These are phyloP conservation scores for Melastoma malabathricum DNA, from an alignment of 345 rosid species.

Conservation along the genomic window DNA sequence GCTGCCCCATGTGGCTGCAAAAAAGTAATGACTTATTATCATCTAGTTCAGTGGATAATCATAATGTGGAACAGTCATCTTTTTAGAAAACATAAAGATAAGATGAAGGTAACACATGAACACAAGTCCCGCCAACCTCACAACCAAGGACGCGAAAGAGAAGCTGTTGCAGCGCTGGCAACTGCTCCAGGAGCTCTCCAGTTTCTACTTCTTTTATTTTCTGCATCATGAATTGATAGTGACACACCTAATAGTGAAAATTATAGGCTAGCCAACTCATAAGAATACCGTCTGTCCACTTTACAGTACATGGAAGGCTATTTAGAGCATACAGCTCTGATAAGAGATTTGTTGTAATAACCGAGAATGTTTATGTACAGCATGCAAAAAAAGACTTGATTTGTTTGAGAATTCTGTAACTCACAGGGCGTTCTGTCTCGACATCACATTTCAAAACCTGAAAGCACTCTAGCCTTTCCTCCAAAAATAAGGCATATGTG, in stretches of 20 bases:
- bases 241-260: background rate
- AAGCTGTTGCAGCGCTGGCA: slow-evolving; percentile 87
- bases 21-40: slow-evolving; percentile 11
- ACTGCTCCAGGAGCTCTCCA: slow-evolving; percentile 72
- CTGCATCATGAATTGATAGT: slow-evolving; percentile 22
- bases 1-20: slow-evolving; percentile 93
- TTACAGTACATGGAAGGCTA: too few relatives aligned
- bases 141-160: slow-evolving; percentile 88
- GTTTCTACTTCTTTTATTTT: slow-evolving; percentile 87
- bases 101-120: background rate
- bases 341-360: too few relatives aligned
- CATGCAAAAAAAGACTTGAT: background rate
- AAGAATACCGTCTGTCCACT: background rate
- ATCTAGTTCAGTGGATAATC: slow-evolving; percentile 3
- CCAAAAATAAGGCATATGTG: slow-evolving; percentile 76
- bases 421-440: slow-evolving; percentile 75
- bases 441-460: slow-evolving; percentile 84
- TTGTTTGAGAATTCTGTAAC: slow-evolving; percentile 7
- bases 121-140: slow-evolving; percentile 26
- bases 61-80: background rate
- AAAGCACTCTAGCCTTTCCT: slow-evolving; percentile 88
- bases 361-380: too few relatives aligned
- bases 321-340: too few relatives aligned
- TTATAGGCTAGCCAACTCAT: background rate
- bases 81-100: too few relatives aligned